Percentiles rank a stretch among this genome's conserved stretches.
Conservation (phyloP, 2,329 filamentous ascomycete species). For the Ophiognomonia clavigignenti-juglandacearum region DNA sequence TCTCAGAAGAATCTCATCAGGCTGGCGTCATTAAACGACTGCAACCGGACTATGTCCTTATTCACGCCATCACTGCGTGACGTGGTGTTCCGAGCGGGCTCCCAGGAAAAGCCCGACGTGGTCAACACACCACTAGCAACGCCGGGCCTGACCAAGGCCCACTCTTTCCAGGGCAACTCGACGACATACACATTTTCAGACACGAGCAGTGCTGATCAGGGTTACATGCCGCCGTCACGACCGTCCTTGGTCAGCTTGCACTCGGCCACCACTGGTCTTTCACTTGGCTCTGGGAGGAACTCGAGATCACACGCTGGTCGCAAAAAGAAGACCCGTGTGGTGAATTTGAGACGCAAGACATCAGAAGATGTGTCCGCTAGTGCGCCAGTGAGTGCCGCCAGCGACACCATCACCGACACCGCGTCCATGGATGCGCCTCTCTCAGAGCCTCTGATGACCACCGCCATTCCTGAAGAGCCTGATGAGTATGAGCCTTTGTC, state of each 20-base stretch:
- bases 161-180: conserved; percentile 54
- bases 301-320: conserved; percentile 58
- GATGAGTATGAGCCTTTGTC: conserved; percentile 39
- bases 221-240: conserved; percentile 56
- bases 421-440: conserved; percentile 53
- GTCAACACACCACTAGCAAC: conserved; percentile 42
- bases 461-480: conserved; percentile 55
- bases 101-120: conserved; percentile 63
- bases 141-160: conserved; percentile 55
- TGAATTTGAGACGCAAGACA: conserved; percentile 68
- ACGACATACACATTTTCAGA: conserved; percentile 73
- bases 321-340: conserved; percentile 79
- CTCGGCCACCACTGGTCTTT: conserved; percentile 58
- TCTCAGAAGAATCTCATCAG: conserved; percentile 91
- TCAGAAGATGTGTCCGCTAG: conserved; percentile 41
- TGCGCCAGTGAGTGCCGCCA: conserved; percentile 39
- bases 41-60: conserved; percentile 82
- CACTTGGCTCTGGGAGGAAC: conserved; percentile 54
- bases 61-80: conserved; percentile 90
- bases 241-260: conserved; percentile 60
- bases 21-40: conserved; percentile 77
- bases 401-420: conserved; percentile 42
- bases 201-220: conserved; percentile 58
- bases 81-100: conserved; percentile 84
- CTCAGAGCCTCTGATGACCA: conserved; percentile 55